Evolutionary conservation across 2,329 filamentous ascomycete genomes (phyloP), one percentile per base, ranked within the genome.

Genomic region (Fusarium euwallaceae): DNA sequence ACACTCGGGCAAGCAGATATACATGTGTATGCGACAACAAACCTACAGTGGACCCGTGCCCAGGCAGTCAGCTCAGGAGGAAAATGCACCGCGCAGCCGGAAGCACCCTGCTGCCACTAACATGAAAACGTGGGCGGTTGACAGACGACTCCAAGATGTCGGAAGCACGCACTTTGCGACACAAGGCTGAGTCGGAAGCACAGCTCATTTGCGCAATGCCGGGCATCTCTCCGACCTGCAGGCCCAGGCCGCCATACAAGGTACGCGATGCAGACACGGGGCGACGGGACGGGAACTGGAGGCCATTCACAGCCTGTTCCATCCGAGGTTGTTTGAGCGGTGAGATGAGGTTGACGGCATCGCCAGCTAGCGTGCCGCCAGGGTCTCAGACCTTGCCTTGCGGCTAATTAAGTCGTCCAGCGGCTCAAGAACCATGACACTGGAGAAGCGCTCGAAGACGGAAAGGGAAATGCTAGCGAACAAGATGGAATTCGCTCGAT

Each of bases 281-380:
- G 69, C 48, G 48, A 53, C 48, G 48, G 48, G 48, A 66, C 63
- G 45, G 43, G 29, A 53, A 59, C 69, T 53, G 61, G 72, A 75
- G 66, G 66, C 61, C 63, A 67, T 67, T 73, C 72, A 63, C 56
- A 67, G 73, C 61, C 64, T 24, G 51, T 27, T 69, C 48, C 51
- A 63, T 53, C 69, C 63, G 59, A 76, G 58, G 65, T 48, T 69
- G 63, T 55, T 41, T 58, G 65, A 69, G 74, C 74, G 74, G 74
- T 76, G 74, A 77, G 74, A 75, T 71, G 66, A 73, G 53, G 69
- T 76, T 67, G 72, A 66, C 41, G 66, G 27, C 74, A 65, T 76
- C 61, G 74, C 34, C 61, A 39, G 56, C 37, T 76, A 76, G 71
- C 69, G 67, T 48, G 53, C 43, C 65, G 65, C 62, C 71, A 66